Base-by-base conservation (phyloP, 805 yeast species). In the Blastobotrys peoriensis region DNA sequence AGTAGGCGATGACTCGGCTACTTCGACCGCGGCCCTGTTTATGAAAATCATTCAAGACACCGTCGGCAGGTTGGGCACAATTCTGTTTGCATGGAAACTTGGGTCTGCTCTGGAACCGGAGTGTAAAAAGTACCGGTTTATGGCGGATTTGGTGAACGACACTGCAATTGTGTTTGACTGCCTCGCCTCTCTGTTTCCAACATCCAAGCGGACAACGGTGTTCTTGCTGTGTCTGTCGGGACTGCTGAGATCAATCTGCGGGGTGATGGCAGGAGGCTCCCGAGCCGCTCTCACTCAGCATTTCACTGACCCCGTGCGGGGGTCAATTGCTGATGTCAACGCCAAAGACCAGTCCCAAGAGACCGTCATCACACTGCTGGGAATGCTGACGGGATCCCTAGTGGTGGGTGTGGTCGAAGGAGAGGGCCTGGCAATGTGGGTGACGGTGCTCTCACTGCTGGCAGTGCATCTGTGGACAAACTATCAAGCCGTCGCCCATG, bases 261-360 rank as follows among this genome's bases (percentile, higher is more conserved):
- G 64, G 2, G 68, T 63, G 22, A 57, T 63, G 62, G 68, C 66
- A 9, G 61, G 61, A 19, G 67, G 68, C 9, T 58, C 65, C 4
- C 44, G 63, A 5, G 66, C 68, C 15, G 68, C 68, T 1, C 53
- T 63, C 36, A 62, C 68, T 3, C 64, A 53, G 51, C 68, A 63
- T 43, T 63, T 63, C 45, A 64, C 68, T 9, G 59, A 60, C 43
- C 56, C 65, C 10, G 50, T 45, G 27, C 45, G 45, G 33, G 68
- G 68, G 25, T 52, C 60, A 22, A 60, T 64, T 22, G 61, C 67
- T 6, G 67, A 63, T 44, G 67, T 63, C 18, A 59, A 59, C 37
- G 68, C 68, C 13, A 63, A 63, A 45, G 68, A 63, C 38, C 62
- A 64, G 46, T 54, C 62, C 6, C 68, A 63, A 53, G 68, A 63